These are phyloP conservation scores for Suhomyces yuchorum DNA, from an alignment of 1,139 yeast species.

Conservation along the genomic window DNA sequence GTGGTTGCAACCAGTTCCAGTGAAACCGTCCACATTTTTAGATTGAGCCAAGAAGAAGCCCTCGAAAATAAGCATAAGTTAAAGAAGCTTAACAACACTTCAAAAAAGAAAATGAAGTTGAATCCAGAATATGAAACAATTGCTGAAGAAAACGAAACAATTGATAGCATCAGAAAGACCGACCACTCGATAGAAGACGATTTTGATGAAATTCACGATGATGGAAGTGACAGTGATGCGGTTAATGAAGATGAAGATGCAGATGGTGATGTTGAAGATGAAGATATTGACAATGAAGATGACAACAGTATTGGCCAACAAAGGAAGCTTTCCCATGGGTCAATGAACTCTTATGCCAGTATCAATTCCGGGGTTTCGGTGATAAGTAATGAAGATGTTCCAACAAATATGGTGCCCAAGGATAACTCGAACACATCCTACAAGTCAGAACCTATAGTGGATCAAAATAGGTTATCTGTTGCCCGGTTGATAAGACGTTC, in stretches of 20 bases:
- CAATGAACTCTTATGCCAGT: constrained; percentile 42
- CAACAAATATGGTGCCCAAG: constrained; percentile 6
- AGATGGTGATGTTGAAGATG: constrained; percentile 27
- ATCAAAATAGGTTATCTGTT: constrained; percentile 67
- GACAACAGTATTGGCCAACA: constrained; percentile 33
- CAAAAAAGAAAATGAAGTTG: constrained; percentile 21
- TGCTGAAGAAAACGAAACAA: constrained; percentile 30
- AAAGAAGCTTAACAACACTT: constrained; percentile 23
- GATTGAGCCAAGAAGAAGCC: constrained; percentile 64
- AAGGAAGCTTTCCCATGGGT: constrained; percentile 44
- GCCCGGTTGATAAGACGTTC: constrained; percentile 67
- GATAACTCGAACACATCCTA: constrained; percentile 2
- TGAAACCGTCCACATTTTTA: constrained; percentile 89
- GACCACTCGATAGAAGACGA: constrained; percentile 29
- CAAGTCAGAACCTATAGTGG: constrained; percentile 64
- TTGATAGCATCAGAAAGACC: constrained; percentile 29
- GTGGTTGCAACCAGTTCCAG: constrained; percentile 88
- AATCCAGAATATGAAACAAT: constrained; percentile 28
- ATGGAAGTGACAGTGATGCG: constrained; percentile 37
- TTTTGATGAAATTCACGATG: constrained; percentile 17
- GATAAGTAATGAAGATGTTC: constrained; percentile 31
- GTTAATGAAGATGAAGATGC: constrained; percentile 33
- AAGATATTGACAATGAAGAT: constrained; percentile 32
- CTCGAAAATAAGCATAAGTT: constrained; percentile 44
- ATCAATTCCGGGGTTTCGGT: constrained; percentile 31